Conservation (phyloP, 805 yeast species). For the Saccharomycopsis fodiens region DNA sequence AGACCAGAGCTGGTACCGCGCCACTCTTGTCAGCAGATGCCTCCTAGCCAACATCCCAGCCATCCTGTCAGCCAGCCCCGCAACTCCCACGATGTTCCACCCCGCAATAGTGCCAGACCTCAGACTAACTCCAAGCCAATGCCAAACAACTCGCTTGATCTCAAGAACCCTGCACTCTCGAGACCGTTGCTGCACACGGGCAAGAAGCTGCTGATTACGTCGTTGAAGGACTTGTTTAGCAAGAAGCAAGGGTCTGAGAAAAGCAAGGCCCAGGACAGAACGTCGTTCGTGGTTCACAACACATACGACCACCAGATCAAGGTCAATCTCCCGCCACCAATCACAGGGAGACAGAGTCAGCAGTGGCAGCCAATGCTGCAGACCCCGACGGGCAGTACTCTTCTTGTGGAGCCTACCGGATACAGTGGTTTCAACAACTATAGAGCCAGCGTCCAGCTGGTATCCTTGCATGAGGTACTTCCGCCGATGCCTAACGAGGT, state of each 20-base stretch:
- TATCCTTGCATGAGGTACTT: neutral
- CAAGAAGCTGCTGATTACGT: neutral
- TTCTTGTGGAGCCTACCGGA: too few relatives aligned
- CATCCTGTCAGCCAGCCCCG: neutral
- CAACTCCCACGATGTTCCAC: neutral
- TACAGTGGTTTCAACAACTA: neutral
- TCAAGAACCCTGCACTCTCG: too few relatives aligned
- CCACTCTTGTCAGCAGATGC: neutral
- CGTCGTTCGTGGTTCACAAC: slow-evolving; percentile 1
- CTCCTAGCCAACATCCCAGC: too few relatives aligned
- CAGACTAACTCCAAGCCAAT: neutral
- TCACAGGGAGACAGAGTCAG: neutral
- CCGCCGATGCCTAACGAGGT: neutral
- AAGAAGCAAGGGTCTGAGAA: neutral
- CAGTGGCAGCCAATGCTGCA: too few relatives aligned
- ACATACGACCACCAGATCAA: slow-evolving; percentile 2
- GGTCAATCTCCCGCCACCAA: slow-evolving; percentile 4
- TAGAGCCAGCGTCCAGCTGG: neutral
- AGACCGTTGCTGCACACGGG: neutral
- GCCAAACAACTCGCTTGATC: neutral
- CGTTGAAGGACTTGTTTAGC: slow-evolving; percentile 6
- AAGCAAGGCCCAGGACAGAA: neutral
- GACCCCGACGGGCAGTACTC: too few relatives aligned
- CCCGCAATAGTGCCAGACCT: neutral
- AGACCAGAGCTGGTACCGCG: too few relatives aligned